Base-by-base conservation (phyloP, 805 yeast species). In the Yarrowia yakushimensis region DNA sequence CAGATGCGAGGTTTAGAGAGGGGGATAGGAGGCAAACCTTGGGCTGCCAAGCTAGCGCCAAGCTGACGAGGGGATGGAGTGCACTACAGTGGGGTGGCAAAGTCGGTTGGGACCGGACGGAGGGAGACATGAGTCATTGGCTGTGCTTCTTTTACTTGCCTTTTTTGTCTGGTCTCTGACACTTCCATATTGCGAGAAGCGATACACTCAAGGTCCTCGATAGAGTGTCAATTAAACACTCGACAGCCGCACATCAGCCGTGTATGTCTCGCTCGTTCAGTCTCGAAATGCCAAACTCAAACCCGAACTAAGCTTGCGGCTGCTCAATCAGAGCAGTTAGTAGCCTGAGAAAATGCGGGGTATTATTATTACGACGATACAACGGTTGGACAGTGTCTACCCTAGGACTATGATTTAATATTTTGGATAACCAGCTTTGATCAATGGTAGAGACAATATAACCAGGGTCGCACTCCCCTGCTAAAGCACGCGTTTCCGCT, bases 221-320 rank as follows among this genome's bases (percentile, higher is more conserved):
- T 41, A 13, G 22, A 36, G 23, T n/a, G 39, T 36, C 41, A 36
- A 5, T 20, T 39, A 6, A 39, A n/a, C 43, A 13, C 31, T 17
- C 15, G 18, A n/a, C 20, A 45, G 57, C 57, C 57, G 41, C 57
- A 48, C 41, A 33, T 48, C 57, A 48, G 57, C 57, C 57, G 57
- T 48, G 41, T 48, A n/a, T n/a, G 30, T 34, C 34, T 33, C 57
- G 52, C 30, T 45, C 28, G 36, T 45, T 45, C 20, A 45, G 36
- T 8, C 52, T 43, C 6, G 30, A 27, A 15, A 11, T 8, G 33
- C 5, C 20, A 27, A 45, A 45, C 36, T 13, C 17, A 12, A 42
- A 17, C 15, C 8, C 3, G 2, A 4, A 12, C 11, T 27, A 18
- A 7, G 12, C 25, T 45, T 28, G 2, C n/a, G 3, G 2, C 22